A percentile compares a stretch with the other conserved stretches of the same genome.
These are phyloP conservation scores for Russula sp. DNA, from an alignment of 768 basidiomycete species.

Conservation along the genomic window DNA sequence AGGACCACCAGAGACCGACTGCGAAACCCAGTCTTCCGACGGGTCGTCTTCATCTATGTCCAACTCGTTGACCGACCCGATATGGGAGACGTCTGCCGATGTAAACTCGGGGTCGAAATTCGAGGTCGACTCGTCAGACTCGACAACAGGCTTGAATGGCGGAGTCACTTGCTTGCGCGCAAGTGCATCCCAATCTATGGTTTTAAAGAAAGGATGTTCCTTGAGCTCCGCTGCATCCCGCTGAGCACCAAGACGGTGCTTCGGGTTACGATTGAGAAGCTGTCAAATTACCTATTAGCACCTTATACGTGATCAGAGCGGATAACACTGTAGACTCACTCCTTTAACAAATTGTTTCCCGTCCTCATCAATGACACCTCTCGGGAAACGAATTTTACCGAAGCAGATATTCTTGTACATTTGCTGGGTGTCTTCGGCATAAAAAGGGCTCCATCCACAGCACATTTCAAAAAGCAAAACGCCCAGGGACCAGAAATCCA, in stretches of 20 bases:
- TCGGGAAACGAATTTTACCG: slow-evolving; percentile 97
- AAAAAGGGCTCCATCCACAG: slow-evolving; percentile 99
- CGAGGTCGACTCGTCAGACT: slow-evolving; percentile 95
- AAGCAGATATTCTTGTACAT: slow-evolving; percentile 99
- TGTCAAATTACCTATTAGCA: slow-evolving; percentile 28
- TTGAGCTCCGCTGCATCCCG: slow-evolving; percentile 92
- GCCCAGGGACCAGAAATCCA: slow-evolving; percentile 97
- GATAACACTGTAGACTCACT: slow-evolving; percentile 42
- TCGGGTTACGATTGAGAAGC: slow-evolving; percentile 98
- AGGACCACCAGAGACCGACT: slow-evolving; percentile 28
- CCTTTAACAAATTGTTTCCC: slow-evolving; percentile 99
- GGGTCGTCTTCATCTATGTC: slow-evolving; percentile 49
- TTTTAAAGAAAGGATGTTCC: slow-evolving; percentile 88
- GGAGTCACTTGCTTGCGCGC: slow-evolving; percentile 86
- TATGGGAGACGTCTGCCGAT: slow-evolving; percentile 75
- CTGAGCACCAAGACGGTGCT: slow-evolving; percentile 86
- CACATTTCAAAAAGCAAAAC: slow-evolving; percentile 99
- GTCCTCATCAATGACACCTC: slow-evolving; percentile 93
- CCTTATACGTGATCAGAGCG: not conserved
- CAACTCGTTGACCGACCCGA: slow-evolving; percentile 41
- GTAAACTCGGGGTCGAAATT: slow-evolving; percentile 99
- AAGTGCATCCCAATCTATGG: slow-evolving; percentile 88
- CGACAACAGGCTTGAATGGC: slow-evolving; percentile 96
- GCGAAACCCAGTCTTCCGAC: slow-evolving; percentile 56
- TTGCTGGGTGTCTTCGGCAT: slow-evolving; percentile 97